Percentiles rank a stretch among this genome's conserved stretches.
Conservation (phyloP, 768 basidiomycete genomes). For the Rhodosporidiobolus odoratus region DNA sequence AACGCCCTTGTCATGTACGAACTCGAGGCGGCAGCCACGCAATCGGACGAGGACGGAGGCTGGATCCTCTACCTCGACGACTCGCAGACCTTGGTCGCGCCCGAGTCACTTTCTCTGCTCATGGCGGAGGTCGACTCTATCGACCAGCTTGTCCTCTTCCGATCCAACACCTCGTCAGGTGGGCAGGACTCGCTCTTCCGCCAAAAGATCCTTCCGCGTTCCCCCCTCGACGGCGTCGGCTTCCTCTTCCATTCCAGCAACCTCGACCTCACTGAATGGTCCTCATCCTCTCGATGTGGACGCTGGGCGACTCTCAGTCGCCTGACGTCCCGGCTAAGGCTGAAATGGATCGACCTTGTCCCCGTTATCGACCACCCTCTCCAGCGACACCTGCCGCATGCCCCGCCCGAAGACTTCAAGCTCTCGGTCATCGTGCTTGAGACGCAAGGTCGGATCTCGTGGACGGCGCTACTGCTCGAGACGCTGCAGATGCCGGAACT, state of each 20-base stretch:
- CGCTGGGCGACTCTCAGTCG: constrained; percentile 16
- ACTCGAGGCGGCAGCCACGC: constrained; percentile 14
- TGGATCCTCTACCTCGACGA: constrained; percentile 34
- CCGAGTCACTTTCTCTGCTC: constrained; percentile 25
- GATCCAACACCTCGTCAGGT: constrained; percentile 18
- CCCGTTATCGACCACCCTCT: constrained; percentile 30
- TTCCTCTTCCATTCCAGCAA: constrained; percentile 31
- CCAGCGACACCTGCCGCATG: constrained; percentile 23
- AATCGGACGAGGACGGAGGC: neutral
- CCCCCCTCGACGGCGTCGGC: constrained; percentile 29
- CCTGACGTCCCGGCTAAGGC: constrained; percentile 11
- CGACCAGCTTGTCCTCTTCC: constrained; percentile 31
- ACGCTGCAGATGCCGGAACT: constrained; percentile 17
- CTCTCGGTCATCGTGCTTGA: constrained; percentile 26
- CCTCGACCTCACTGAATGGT: constrained; percentile 23
- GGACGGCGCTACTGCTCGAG: constrained; percentile 21
- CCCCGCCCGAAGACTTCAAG: constrained; percentile 16
- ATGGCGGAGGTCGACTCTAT: constrained; percentile 26
- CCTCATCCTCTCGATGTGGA: constrained; percentile 6
- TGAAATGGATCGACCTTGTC: constrained; percentile 36
- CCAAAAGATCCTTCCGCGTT: constrained; percentile 19
- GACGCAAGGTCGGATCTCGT: constrained; percentile 15
- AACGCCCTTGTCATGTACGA: constrained; percentile 17
- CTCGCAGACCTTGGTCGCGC: constrained; percentile 13
- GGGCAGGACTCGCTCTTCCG: constrained; percentile 4